Evolutionary conservation across 208 protist genomes (phyloP).

Genomic region (Acanthamoeba rhysodes): DNA sequence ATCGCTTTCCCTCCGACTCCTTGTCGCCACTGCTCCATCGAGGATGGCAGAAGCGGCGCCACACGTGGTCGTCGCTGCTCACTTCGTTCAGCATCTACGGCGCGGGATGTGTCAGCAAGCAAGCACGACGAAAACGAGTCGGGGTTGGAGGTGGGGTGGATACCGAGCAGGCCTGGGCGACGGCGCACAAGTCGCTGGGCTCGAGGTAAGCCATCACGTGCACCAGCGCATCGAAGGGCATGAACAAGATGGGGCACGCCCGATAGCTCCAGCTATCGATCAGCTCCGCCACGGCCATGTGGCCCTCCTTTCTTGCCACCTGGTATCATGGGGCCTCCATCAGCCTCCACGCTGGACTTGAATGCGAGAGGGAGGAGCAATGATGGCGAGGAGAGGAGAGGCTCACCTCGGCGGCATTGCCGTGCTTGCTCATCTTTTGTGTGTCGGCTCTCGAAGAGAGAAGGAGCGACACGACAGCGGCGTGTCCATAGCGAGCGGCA

Average conservation of each 20-base stretch:
- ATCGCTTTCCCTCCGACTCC: background rate
- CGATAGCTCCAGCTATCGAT: background rate
- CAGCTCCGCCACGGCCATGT: background rate
- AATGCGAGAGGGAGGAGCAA: background rate
- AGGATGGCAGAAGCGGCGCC: background rate
- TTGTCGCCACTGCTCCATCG: background rate
- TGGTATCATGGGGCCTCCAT: background rate
- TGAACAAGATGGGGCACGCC: background rate
- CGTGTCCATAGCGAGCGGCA: background rate
- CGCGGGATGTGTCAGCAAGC: background rate
- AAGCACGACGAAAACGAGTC: background rate
- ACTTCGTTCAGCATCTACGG: background rate
- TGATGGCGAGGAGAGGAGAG: background rate
- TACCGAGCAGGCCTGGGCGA: conserved; percentile 12
- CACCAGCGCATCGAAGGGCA: background rate
- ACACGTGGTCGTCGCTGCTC: background rate
- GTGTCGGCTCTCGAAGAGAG: background rate
- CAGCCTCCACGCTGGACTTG: background rate
- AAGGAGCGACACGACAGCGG: conserved; percentile 20
- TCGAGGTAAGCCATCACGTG: background rate
- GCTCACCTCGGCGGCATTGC: background rate
- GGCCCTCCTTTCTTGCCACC: background rate
- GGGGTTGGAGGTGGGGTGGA: too few relatives aligned
- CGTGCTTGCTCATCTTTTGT: background rate
- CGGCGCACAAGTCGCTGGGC: background rate